Evolutionary conservation across 371 early-diverging fungal genomes (phyloP), one percentile per base, ranked within the genome.

Genomic region (Saksenaea vasiformis): DNA sequence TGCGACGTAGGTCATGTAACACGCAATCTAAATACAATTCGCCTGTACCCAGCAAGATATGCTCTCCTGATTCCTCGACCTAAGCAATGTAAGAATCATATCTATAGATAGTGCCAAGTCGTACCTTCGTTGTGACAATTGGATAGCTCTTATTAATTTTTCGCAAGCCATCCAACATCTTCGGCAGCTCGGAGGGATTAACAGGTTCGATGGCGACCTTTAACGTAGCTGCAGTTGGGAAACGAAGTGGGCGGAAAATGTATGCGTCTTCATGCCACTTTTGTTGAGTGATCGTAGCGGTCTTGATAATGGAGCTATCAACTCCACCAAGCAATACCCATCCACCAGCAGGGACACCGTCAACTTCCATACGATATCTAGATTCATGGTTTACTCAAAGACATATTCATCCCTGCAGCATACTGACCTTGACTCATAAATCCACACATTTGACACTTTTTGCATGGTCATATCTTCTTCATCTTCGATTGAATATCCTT

Each of bases 1-100:
- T 82, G 62, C 87, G 83, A 58, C 98, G 92, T 67, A 99, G 80
- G 71, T 98, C 98, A 70, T 98, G 97, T 65, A 99, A 75, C 0
- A 95, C 94, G 67, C 95, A 97, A 76, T 99, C 99, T 61, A 99
- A 78, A 68, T 95, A 97, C 55, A 98, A 72, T 78, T 99, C 99
- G 54, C 97, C 98, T 8, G 98, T 92, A 28, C 94, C 98, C 41
- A 96, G 71, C 15, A 99, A 70, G 51, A 97, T 90, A 70, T 98
- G 97, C 76, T 98, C 99, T 41, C 99, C 98, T 27, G 94, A 94
- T 77, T 99, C 99, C 72, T 98, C 97, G 0, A 97, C 91, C 83
- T 83, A 61, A 53, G 13, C 19, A 39, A 38, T n/a, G 28, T 56
- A 28, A 43, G 19, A 11, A 14, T 27, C 22, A 14, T 19, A 44